These are phyloP conservation scores for Blastobotrys buckinghamii DNA, from an alignment of 1,139 yeast species.

Conservation along the genomic window DNA sequence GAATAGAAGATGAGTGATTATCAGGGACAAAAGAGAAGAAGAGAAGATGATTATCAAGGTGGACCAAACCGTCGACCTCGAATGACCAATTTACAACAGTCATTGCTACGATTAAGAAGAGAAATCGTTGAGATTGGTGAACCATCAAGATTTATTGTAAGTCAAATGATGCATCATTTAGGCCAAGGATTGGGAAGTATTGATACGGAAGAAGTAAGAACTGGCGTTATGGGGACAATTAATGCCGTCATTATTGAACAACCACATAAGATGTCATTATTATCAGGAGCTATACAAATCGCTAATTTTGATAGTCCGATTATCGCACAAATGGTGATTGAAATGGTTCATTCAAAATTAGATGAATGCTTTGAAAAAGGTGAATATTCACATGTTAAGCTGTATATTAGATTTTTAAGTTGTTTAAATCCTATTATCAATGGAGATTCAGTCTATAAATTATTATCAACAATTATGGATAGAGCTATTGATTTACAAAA, in stretches of 20 bases:
- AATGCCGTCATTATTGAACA: conserved; percentile 75
- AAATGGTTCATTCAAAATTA: conserved; percentile 58
- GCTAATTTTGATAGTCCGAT: conserved; percentile 62
- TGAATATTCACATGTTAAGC: conserved; percentile 65
- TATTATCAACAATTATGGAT: conserved; percentile 51
- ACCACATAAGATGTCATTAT: conserved; percentile 76
- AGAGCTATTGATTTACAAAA: conserved; percentile 54
- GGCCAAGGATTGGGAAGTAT: conserved; percentile 51
- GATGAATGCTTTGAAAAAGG: conserved; percentile 47
- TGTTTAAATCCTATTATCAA: conserved; percentile 56
- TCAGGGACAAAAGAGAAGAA: conserved; percentile 11
- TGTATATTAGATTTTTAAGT: conserved; percentile 64
- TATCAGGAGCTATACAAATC: conserved; percentile 63
- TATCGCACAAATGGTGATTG: conserved; percentile 66
- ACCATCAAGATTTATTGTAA: conserved; percentile 24
- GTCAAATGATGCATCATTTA: conserved; percentile 44
- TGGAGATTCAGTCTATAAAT: conserved; percentile 43
- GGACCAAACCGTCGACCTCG: conserved; percentile 14
- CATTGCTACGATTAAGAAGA: conserved; percentile 20
- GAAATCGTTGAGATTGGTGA: conserved; percentile 31
- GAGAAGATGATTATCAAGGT: conserved; percentile 15
- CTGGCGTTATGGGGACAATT: conserved; percentile 55
- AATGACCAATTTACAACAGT: conserved; percentile 16
- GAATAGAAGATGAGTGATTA: conserved; percentile 5
- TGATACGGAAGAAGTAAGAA: conserved; percentile 60